Evolutionary conservation across 2,329 filamentous ascomycete species (phyloP), one percentile per base, ranked within the genome.

Genomic region (Curvularia sp.): DNA sequence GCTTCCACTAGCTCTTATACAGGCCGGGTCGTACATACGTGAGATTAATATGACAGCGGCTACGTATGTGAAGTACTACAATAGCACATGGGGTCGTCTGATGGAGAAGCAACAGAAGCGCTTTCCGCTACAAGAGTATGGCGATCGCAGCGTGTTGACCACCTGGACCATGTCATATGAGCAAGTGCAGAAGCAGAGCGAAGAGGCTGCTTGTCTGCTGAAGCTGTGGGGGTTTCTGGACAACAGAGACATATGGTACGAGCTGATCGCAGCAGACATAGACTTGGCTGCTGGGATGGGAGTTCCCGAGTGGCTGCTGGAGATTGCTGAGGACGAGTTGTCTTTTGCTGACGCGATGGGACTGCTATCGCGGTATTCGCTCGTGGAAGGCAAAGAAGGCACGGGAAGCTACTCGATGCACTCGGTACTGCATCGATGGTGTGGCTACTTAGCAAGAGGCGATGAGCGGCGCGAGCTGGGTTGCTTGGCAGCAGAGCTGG

Each of bases 1-100:
- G 4, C 75, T 83, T 28, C 81, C 80, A 12, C 74, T 84, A 30
- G 81, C 81, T 1, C 74, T 84, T 15, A 68, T 80, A 4, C 78
- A 80, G 15, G 81, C 82, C 18, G 80, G 80, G 5, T 73, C 79
- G 1, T 84, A 80, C 58, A 75, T 84, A 43, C 52, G 31, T 24
- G 62, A 55, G 60, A 62, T 26, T 57, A 71, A 44, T 60, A 79
- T 52, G 73, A 74, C 26, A 55, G 74, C 44, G 76, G 69, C 1
- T 77, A 57, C 22, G 71, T 75, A 33, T 53, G 43, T 1, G 60
- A 78, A 50, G 83, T 82, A 66, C 66, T 82, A 50, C 30, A 70
- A 18, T 46, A 73, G 9, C 80, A 83, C 60, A 39, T 76, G 52
- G 60, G 65, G 46, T 74, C 69, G 46, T 82, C 60, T 63, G 26